Percentiles rank a stretch among this genome's conserved stretches.
phyloP scores from a whole-genome alignment of 495 filamentous ascomycete genomes.

The Neurospora sp. region DNA sequence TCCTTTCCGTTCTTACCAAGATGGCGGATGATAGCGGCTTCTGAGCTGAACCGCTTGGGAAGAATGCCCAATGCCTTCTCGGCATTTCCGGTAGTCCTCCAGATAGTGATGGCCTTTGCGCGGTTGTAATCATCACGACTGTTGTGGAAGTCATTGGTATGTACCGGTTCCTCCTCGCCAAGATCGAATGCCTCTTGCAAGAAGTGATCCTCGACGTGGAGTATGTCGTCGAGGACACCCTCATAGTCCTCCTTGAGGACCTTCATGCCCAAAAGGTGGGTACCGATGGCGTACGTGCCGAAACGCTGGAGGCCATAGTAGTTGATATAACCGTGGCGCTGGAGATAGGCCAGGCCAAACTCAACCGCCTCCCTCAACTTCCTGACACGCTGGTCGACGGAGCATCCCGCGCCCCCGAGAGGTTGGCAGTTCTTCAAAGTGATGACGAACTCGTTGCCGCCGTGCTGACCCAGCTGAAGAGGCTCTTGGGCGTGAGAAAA shows the following conservation, averaged over 20 bases:
- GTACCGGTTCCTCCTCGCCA: not conserved
- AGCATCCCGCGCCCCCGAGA: slow-evolving; percentile 33
- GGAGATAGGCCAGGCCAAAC: slow-evolving; percentile 43
- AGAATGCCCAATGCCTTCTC: slow-evolving; percentile 52
- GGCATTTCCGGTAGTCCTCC: slow-evolving; percentile 46
- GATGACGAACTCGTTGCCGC: slow-evolving; percentile 85
- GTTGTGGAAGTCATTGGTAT: slow-evolving; percentile 2
- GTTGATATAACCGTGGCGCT: slow-evolving; percentile 74
- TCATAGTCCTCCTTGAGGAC: slow-evolving; percentile 74
- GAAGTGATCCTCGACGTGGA: slow-evolving; percentile 41
- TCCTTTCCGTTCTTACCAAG: slow-evolving; percentile 46
- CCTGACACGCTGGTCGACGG: slow-evolving; percentile 27
- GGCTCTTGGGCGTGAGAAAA: slow-evolving; percentile 62
- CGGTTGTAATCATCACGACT: slow-evolving; percentile 62
- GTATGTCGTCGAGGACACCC: slow-evolving; percentile 62
- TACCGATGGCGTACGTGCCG: slow-evolving; percentile 71
- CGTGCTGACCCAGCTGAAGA: slow-evolving; percentile 71
- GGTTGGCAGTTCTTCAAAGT: slow-evolving; percentile 76
- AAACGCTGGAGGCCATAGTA: slow-evolving; percentile 96
- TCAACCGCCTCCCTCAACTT: slow-evolving; percentile 27
- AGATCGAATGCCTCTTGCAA: slow-evolving; percentile 15
- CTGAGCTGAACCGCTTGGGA: slow-evolving; percentile 76
- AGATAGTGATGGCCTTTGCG: slow-evolving; percentile 64
- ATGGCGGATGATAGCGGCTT: slow-evolving; percentile 65
- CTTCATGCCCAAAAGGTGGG: slow-evolving; percentile 70